Evolutionary conservation across 2,329 filamentous ascomycete species (phyloP).

Genomic region (Aureobasidium subglaciale): DNA sequence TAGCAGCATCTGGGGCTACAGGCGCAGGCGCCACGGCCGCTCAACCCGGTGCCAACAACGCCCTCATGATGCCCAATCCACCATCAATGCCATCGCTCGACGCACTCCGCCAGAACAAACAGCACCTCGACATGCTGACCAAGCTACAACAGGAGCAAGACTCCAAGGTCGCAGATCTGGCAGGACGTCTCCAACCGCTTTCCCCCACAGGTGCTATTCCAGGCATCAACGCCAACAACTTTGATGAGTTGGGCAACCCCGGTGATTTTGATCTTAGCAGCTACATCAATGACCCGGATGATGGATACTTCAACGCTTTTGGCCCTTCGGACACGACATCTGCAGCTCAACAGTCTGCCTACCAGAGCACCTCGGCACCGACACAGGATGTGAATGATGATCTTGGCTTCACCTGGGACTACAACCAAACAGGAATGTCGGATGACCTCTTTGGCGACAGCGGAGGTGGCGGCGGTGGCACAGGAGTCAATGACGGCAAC

Average conservation of each 20-base stretch:
- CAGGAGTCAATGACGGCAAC: background rate
- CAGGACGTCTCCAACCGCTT: constrained; percentile 66
- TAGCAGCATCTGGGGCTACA: constrained; percentile 34
- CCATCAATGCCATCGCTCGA: constrained; percentile 52
- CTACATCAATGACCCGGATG: constrained; percentile 43
- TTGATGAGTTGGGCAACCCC: constrained; percentile 30
- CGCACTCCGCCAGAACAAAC: constrained; percentile 60
- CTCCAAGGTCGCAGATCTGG: constrained; percentile 66
- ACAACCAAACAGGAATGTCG: constrained; percentile 13
- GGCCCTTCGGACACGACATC: background rate
- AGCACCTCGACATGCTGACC: constrained; percentile 71
- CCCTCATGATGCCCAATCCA: constrained; percentile 48
- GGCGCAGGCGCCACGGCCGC: constrained; percentile 9
- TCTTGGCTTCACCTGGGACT: constrained; percentile 22
- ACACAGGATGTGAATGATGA: constrained; percentile 14
- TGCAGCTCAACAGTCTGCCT: background rate
- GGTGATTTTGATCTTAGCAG: constrained; percentile 48
- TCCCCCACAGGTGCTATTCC: constrained; percentile 75
- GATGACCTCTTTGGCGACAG: constrained; percentile 18
- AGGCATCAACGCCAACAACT: constrained; percentile 45
- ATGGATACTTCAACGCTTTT: constrained; percentile 9
- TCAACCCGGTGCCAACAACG: constrained; percentile 42
- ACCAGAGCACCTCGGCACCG: constrained; percentile 4
- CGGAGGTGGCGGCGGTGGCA: background rate
- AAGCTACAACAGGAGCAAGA: constrained; percentile 74